phyloP scores from a whole-genome alignment of 192 early-diverging fungal species.

The Coemansia sp. region DNA sequence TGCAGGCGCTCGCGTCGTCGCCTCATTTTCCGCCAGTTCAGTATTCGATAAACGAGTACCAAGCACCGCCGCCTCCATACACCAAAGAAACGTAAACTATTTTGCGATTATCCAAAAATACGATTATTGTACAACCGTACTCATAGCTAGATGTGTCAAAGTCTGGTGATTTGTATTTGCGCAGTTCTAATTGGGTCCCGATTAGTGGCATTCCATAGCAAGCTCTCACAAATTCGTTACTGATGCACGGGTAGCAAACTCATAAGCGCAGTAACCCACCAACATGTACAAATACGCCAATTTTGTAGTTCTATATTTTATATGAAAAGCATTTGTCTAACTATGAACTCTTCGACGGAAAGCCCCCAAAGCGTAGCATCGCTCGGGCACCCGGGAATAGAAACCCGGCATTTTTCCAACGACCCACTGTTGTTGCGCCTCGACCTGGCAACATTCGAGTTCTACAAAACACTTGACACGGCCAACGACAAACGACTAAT shows the following conservation, averaged over 20 bases:
- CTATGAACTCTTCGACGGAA: background rate
- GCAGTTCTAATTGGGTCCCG: too few species aligned
- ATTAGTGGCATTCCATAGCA: too few species aligned
- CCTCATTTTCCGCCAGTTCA: slow-evolving; percentile 34
- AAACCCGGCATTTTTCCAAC: slow-evolving; percentile 14
- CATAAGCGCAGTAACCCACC: too few species aligned
- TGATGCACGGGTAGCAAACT: too few species aligned
- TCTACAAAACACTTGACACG: slow-evolving; percentile 16
- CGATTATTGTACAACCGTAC: too few species aligned
- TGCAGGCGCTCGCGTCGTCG: background rate
- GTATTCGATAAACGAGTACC: slow-evolving; percentile 32
- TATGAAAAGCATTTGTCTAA: too few species aligned
- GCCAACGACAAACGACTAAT: slow-evolving; percentile 22
- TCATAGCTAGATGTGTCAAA: too few species aligned
- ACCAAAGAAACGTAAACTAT: background rate
- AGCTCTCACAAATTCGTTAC: too few species aligned
- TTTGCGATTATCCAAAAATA: too few species aligned
- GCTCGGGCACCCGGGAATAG: background rate
- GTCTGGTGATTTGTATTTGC: too few species aligned
- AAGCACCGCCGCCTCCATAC: slow-evolving; percentile 41
- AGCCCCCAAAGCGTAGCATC: background rate
- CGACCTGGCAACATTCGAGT: slow-evolving; percentile 32
- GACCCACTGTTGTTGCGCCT: slow-evolving; percentile 48
- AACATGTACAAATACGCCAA: too few species aligned
- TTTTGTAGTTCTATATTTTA: too few species aligned